phyloP scores from a whole-genome alignment of 164 flowering plant species.

The Liriodendron chinense region DNA sequence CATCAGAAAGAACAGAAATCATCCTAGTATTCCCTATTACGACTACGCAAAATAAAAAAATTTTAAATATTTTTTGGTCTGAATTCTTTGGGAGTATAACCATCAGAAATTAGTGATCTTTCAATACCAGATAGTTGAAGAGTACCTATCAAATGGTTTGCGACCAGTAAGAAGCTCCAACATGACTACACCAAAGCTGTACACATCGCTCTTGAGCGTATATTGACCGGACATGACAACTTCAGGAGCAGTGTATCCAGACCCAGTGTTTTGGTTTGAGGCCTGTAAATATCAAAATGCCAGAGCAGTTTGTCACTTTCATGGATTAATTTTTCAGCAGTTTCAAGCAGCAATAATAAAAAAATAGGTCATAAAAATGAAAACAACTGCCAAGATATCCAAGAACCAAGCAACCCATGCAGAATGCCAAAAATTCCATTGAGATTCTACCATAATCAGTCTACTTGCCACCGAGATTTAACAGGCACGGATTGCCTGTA shows the following conservation, averaged over 20 bases:
- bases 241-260: conserved; percentile 91
- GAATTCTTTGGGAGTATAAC: not conserved
- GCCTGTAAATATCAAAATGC: conserved; percentile 32
- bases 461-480: too few species aligned
- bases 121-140: not conserved
- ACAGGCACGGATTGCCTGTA: too few species aligned
- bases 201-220: conserved; percentile 84
- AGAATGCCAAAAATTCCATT: not conserved
- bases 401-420: not conserved
- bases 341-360: not conserved
- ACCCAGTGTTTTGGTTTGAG: conserved; percentile 45
- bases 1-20: not conserved
- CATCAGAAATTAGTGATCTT: not conserved
- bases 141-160: conserved; percentile 85
- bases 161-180: conserved; percentile 94
- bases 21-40: not conserved
- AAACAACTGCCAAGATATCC: not conserved
- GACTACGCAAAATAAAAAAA: not conserved
- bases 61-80: too few species aligned
- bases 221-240: conserved; percentile 89
- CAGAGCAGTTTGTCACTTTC: not conserved
- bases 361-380: not conserved
- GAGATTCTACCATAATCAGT: too few species aligned
- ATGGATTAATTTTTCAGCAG: not conserved
- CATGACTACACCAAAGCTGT: conserved; percentile 98